A percentile compares a stretch with the other conserved stretches of the same genome.
phyloP scores from a whole-genome alignment of 805 yeast genomes.

The Lachancea dasiensis region DNA sequence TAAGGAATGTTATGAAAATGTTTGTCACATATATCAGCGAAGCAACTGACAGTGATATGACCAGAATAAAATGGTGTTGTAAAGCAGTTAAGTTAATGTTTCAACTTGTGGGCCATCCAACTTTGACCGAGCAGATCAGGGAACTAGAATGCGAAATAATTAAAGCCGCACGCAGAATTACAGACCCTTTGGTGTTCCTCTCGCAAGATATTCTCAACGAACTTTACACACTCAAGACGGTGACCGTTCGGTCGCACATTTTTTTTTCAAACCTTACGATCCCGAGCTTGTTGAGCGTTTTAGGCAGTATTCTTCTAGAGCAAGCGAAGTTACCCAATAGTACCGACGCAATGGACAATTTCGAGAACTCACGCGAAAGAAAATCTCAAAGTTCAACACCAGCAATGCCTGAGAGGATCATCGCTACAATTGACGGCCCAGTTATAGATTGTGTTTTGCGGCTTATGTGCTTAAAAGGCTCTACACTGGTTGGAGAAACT shows the following conservation, averaged over 20 bases:
- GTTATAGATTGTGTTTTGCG: not conserved
- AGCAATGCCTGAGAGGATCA: not conserved
- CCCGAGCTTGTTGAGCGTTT: slow-evolving; percentile 4
- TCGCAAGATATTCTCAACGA: not conserved
- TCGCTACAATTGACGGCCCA: not conserved
- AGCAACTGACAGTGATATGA: not conserved
- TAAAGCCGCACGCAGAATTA: not conserved
- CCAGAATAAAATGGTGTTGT: slow-evolving; percentile 14
- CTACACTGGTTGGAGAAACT: not conserved
- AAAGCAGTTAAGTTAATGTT: slow-evolving; percentile 14
- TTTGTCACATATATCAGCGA: slow-evolving; percentile 13
- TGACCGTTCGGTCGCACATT: slow-evolving; percentile 2
- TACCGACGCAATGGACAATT: not conserved
- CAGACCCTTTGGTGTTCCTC: not conserved
- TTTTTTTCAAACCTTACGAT: slow-evolving; percentile 2
- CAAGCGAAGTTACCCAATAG: not conserved
- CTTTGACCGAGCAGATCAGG: slow-evolving; percentile 10
- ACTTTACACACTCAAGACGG: not conserved
- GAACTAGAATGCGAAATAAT: slow-evolving; percentile 11
- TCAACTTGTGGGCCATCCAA: slow-evolving; percentile 14
- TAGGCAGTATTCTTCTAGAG: not conserved
- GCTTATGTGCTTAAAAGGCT: not conserved
- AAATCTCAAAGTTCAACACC: slow-evolving; percentile 4
- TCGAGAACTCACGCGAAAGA: slow-evolving; percentile 2
- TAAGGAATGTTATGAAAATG: slow-evolving; percentile 11